phyloP scores from a whole-genome alignment of 495 filamentous ascomycete genomes.

The Aspergillus hancockii region DNA sequence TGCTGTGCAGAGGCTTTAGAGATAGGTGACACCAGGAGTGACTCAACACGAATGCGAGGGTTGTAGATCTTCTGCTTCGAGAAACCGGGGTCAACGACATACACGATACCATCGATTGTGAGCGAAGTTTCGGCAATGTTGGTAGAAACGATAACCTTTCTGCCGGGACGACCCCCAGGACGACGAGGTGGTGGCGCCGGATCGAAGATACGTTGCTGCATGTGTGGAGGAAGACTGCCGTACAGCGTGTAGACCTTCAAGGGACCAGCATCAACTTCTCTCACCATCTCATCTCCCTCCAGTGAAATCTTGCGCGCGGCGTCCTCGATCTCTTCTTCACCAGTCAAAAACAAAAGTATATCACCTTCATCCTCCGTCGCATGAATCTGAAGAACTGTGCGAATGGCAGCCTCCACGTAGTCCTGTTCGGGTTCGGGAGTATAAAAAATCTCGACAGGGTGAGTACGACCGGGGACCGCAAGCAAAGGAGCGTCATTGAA shows the following conservation, averaged over 20 bases:
- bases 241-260: constrained; percentile 92
- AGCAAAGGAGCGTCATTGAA: constrained; percentile 93
- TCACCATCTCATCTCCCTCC: constrained; percentile 86
- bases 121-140: constrained; percentile 98
- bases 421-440: constrained; percentile 95
- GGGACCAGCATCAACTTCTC: constrained; percentile 88
- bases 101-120: constrained; percentile 99
- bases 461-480: constrained; percentile 91
- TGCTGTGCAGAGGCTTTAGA: constrained; percentile 99
- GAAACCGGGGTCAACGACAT: constrained; percentile 97
- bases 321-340: constrained; percentile 99
- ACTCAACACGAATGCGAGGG: constrained; percentile 93
- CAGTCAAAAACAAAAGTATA: constrained; percentile 93
- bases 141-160: constrained; percentile 94
- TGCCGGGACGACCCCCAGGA: constrained; percentile 78
- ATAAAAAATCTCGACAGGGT: constrained; percentile 98
- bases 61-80: constrained; percentile 99
- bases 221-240: constrained; percentile 83
- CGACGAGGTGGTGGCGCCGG: constrained; percentile 72
- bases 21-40: constrained; percentile 91
- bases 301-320: constrained; percentile 86
- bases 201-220: constrained; percentile 95
- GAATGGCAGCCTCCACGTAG: constrained; percentile 91
- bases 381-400: constrained; percentile 96
- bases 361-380: constrained; percentile 90